A percentile compares a stretch with the other conserved stretches of the same genome.
phyloP scores from a whole-genome alignment of 1,284 basidiomycete genomes.

The Heterobasidion annosum region DNA sequence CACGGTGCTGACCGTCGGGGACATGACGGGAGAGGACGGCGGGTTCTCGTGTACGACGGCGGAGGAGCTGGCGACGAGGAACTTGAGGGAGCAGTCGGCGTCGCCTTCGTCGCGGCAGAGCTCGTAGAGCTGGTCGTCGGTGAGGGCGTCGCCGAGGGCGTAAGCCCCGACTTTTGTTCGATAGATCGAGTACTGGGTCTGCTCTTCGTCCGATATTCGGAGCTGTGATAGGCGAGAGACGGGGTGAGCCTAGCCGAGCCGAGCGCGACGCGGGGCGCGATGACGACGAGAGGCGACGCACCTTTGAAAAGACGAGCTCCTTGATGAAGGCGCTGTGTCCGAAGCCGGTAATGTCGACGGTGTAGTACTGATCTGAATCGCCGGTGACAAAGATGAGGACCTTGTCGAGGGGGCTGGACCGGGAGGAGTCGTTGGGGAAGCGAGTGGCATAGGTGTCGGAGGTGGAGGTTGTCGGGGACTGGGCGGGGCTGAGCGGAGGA shows the following conservation, averaged over 20 bases:
- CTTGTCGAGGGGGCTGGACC: conserved; percentile 26
- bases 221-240: conserved; percentile 43
- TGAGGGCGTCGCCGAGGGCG: conserved; percentile 63
- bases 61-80: conserved; percentile 62
- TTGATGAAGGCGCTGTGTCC: conserved; percentile 66
- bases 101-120: conserved; percentile 72
- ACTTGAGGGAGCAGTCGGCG: conserved; percentile 69
- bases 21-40: conserved; percentile 24
- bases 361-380: conserved; percentile 74
- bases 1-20: conserved; percentile 37
- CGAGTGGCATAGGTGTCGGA: conserved; percentile 17
- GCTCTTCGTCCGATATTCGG: conserved; percentile 79
- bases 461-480: conserved; percentile 40
- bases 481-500: conserved; percentile 12
- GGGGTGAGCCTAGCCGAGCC: conserved; percentile 1
- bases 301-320: conserved; percentile 81
- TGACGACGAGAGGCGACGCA: conserved; percentile 24
- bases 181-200: conserved; percentile 71
- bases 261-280: not conserved
- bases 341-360: conserved; percentile 72
- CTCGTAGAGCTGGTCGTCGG: conserved; percentile 58
- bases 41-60: conserved; percentile 47
- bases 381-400: conserved; percentile 69
- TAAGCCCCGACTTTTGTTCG: conserved; percentile 76
- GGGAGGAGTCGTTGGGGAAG: conserved; percentile 11